These are phyloP conservation scores for Paramyrothecium roridum DNA, from an alignment of 2,329 filamentous ascomycete species.

Conservation along the genomic window DNA sequence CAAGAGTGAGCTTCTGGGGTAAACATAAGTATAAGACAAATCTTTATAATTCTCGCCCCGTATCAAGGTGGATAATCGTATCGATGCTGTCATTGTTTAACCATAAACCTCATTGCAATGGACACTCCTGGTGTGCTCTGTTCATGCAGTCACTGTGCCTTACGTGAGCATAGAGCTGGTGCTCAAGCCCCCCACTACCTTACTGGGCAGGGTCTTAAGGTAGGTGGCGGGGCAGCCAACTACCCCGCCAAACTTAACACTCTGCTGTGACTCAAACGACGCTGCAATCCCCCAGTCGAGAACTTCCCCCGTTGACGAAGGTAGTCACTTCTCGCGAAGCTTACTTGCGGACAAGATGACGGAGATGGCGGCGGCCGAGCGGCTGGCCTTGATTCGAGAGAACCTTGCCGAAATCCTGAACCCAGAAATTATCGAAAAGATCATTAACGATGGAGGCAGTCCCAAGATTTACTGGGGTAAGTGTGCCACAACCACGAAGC, in stretches of 20 bases:
- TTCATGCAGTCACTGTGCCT: background rate
- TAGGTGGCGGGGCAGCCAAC: background rate
- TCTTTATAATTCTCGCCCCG: too few species aligned
- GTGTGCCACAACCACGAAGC: conserved; percentile 5
- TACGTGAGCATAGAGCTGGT: background rate
- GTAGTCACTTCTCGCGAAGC: background rate
- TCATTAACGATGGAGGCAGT: conserved; percentile 66
- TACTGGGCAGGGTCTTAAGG: too few species aligned
- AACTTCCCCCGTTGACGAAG: background rate
- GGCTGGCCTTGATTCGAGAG: conserved; percentile 71
- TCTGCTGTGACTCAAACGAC: background rate
- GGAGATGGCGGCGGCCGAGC: conserved; percentile 37
- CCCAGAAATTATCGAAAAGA: conserved; percentile 74
- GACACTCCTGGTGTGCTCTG: too few species aligned
- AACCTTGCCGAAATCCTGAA: conserved; percentile 83
- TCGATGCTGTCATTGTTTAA: too few species aligned
- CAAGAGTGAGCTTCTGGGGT: too few species aligned
- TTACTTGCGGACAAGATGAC: background rate
- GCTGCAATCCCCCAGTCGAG: too few species aligned
- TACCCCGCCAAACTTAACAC: background rate
- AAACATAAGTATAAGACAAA: too few species aligned
- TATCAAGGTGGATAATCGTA: too few species aligned
- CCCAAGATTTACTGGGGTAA: conserved; percentile 82
- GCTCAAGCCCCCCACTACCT: background rate
- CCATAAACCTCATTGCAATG: too few species aligned